Evolutionary conservation across 73 alveolate species (phyloP), one percentile per base, ranked within the genome.

Genomic region (Durusdinium trenchii): DNA sequence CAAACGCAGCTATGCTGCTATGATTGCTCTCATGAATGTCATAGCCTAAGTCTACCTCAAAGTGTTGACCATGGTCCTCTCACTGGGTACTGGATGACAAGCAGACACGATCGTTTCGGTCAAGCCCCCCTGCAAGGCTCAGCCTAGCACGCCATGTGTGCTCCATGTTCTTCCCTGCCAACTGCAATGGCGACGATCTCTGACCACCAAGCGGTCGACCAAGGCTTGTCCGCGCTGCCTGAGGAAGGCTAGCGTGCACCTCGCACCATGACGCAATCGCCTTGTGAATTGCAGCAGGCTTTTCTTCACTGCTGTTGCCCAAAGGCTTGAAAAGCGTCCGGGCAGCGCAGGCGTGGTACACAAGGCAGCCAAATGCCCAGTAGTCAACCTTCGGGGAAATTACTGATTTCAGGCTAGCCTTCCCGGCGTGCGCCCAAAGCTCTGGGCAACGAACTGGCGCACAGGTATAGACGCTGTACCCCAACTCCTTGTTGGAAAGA

Each of bases 71-170:
- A 54, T 54, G 67, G 67, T 54, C 67, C 67, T 54, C 67, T 54
- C 67, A 20, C 67, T 54, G 67, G 67, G 67, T 20, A 14, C 67
- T 54, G 67, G 67, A 54, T 54, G 67, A 54, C 67, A 54, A 54
- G 67, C 67, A 54, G 23, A 20, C 67, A 54, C 23, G 67, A 54
- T 54, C 23, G 67, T 20, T 54, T 54, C 67, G 67, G 67, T 54
- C 67, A 54, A 54, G 67, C 67, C 67, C n/a, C 67, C 67, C 67
- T 54, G 67, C 67, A 54, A 54, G 67, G 67, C 67, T 54, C 67
- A 54, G 10, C 67, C 67, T 54, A 54, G 67, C 67, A 54, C 67
- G 67, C 67, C 67, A 54, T 54, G 67, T 54, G 67, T 54, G 67
- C 67, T 54, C 67, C 30, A 14, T 54, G 67, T 54, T 54, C 30